Base-by-base conservation (phyloP, 495 filamentous ascomycete species). In the Eremomyces bilateralis region DNA sequence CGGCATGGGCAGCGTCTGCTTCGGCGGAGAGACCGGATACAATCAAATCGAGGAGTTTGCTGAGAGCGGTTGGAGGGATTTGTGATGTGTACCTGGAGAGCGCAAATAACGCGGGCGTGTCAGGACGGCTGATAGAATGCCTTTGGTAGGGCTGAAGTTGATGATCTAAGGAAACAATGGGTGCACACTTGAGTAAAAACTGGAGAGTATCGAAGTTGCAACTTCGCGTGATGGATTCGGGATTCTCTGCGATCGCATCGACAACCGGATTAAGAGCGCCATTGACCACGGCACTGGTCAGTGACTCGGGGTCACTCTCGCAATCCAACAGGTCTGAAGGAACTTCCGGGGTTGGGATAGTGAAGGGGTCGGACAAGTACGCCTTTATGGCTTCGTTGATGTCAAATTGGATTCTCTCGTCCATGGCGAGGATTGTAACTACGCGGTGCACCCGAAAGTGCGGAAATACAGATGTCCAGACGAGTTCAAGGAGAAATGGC, bases 301-400 rank as follows among this genome's bases (percentile, higher is more conserved):
- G 64, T 22, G 78, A 70, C 46, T 94, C 83, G 11, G 81, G 80
- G 42, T 93, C 85, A 38, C 70, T 71, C 55, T 95, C 88, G 63
- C 82, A 88, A 41, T 95, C 88, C 36, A 83, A 58, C 27, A 99
- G 67, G 33, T 73, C 73, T 20, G 73, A 52, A 44, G 91, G 77
- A 18, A 85, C 88, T 51, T 93, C 83, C 20, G 76, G 69, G n/a
- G 81, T 93, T 3, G 76, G 64, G 22, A 95, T 69, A 27, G 66
- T 66, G 29, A 73, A 60, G 1, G 90, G 90, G 56, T 93, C 81
- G 59, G 77, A 80, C 63, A 91, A 75, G 56, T 99, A 95, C 49
- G 77, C 66, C 62, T 91, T 94, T 55, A 95, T 73, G 41, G 82
- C 76, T 49, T 88, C 73, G 56, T 93, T 94, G 53, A 99, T 78